These are phyloP conservation scores for Phialemoniopsis sp. DNA, from an alignment of 2,329 filamentous ascomycete genomes.

Conservation along the genomic window DNA sequence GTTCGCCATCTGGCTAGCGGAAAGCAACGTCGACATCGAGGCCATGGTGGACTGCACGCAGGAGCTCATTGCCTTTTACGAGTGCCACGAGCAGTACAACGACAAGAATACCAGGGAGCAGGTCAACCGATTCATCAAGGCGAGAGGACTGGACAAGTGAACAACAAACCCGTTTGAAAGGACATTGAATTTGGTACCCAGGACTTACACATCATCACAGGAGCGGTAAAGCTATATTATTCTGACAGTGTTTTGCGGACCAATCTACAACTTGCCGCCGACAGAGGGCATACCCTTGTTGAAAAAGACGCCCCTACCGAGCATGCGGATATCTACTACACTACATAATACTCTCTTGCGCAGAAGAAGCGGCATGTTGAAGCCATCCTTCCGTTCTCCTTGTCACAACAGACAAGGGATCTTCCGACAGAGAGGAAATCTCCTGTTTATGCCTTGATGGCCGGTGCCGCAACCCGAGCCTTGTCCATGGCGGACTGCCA, in stretches of 20 bases:
- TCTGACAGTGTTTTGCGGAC: too few species aligned
- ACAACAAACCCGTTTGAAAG: too few species aligned
- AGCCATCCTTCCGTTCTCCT: too few species aligned
- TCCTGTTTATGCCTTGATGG: conserved; percentile 1
- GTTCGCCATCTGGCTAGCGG: conserved; percentile 74
- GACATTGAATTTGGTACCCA: too few species aligned
- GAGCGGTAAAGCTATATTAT: too few species aligned
- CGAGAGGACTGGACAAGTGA: conserved; percentile 49
- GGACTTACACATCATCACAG: too few species aligned
- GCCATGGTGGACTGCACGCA: conserved; percentile 86
- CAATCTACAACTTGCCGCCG: too few species aligned
- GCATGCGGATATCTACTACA: too few species aligned
- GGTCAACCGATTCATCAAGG: conserved; percentile 56
- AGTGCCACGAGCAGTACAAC: conserved; percentile 59
- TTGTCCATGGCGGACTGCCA: not conserved
- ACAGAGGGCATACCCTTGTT: not conserved
- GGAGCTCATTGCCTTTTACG: conserved; percentile 86
- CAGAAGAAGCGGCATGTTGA: too few species aligned
- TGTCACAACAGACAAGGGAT: too few species aligned
- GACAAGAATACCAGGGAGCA: conserved; percentile 56
- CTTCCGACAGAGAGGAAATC: too few species aligned
- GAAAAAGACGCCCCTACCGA: not conserved
- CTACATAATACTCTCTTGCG: too few species aligned
- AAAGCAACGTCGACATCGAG: conserved; percentile 80
- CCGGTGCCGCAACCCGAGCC: not conserved